phyloP scores from a whole-genome alignment of 768 basidiomycete species.

The Mrakia frigida region DNA sequence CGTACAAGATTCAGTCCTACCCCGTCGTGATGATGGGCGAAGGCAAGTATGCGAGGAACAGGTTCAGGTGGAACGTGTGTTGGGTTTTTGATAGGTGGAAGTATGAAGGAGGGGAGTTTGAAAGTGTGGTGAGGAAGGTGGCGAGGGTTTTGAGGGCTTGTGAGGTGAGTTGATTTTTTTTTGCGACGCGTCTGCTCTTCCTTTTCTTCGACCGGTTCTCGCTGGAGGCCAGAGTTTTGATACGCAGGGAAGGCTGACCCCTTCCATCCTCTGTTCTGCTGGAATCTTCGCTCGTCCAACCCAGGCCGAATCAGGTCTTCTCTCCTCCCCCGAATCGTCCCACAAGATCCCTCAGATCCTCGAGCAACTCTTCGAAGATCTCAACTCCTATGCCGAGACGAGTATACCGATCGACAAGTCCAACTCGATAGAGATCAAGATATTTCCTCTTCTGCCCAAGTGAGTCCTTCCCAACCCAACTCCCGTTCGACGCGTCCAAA shows the following conservation, averaged over 20 bases:
- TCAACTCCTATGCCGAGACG: constrained; percentile 96
- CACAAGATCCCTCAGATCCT: constrained; percentile 67
- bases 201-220: too few species aligned
- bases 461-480: not conserved
- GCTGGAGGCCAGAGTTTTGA: too few species aligned
- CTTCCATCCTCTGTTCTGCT: not conserved
- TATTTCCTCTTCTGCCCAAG: constrained; percentile 76
- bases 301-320: constrained; percentile 70
- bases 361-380: constrained; percentile 92
- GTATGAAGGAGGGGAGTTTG: constrained; percentile 90
- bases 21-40: constrained; percentile 61
- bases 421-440: constrained; percentile 90
- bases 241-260: too few species aligned
- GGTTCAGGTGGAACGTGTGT: constrained; percentile 89
- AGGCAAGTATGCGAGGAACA: constrained; percentile 67
- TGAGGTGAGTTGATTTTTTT: constrained; percentile 79
- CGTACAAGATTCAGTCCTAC: constrained; percentile 82
- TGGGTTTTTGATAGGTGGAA: constrained; percentile 82
- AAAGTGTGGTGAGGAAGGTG: constrained; percentile 90
- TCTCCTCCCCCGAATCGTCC: constrained; percentile 67
- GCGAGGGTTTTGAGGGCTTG: constrained; percentile 80
- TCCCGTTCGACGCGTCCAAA: not conserved
- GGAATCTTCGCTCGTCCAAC: constrained; percentile 49
- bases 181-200: too few species aligned
- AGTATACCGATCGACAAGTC: constrained; percentile 82